phyloP scores from a whole-genome alignment of 192 early-diverging fungal genomes.

The Mycoemilia scoparia region DNA sequence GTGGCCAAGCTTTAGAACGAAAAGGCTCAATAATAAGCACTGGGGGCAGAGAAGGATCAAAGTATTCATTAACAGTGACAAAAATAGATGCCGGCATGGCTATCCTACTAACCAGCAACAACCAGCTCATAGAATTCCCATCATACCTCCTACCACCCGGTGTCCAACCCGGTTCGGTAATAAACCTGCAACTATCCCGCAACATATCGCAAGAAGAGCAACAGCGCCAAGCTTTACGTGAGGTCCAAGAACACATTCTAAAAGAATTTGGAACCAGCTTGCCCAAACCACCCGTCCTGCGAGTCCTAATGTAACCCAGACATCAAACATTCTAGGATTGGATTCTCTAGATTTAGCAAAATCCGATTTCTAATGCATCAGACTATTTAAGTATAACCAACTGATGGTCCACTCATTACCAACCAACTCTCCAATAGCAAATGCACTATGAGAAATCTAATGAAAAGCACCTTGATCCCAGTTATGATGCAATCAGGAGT shows the following conservation, averaged over 20 bases:
- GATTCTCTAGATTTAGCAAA: conserved; percentile 66
- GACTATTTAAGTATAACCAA: too few relatives aligned
- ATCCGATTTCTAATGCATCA: too few relatives aligned
- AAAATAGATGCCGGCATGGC: too few relatives aligned
- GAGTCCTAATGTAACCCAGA: conserved; percentile 60
- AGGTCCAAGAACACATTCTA: conserved; percentile 73
- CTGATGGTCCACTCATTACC: too few relatives aligned
- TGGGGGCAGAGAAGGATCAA: too few relatives aligned
- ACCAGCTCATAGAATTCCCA: conserved; percentile 98
- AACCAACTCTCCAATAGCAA: too few relatives aligned
- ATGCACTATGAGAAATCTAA: too few relatives aligned
- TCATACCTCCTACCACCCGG: conserved; percentile 87
- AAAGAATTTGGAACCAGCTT: conserved; percentile 52
- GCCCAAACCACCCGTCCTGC: conserved; percentile 65
- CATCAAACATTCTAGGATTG: conserved; percentile 81
- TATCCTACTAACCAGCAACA: conserved; percentile 86
- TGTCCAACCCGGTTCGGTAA: conserved; percentile 81
- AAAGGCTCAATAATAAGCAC: too few relatives aligned
- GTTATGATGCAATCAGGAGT: too few relatives aligned
- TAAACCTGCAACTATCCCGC: conserved; percentile 88
- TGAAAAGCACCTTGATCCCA: too few relatives aligned
- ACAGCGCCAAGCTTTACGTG: conserved; percentile 63
- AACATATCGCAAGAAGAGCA: conserved; percentile 70
- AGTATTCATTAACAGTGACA: too few relatives aligned
- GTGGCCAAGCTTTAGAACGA: too few relatives aligned